Evolutionary conservation across 345 rosid genomes (phyloP).

Genomic region (Acer negundo): DNA sequence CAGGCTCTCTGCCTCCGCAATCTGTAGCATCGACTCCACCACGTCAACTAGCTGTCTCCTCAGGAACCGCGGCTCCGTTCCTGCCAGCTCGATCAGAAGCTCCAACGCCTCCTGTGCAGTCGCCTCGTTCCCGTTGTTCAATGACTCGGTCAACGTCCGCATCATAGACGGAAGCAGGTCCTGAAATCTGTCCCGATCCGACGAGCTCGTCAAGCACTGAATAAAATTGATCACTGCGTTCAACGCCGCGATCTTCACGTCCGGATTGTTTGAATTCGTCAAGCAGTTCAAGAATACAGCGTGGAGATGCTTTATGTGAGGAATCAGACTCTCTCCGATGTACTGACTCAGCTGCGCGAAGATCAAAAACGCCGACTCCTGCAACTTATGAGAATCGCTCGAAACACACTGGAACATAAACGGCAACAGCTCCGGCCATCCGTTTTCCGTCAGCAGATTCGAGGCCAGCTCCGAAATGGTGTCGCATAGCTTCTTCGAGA

Average conservation of each 20-base stretch:
- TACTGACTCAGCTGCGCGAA: conserved; percentile 92
- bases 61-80: conserved; percentile 88
- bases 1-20: conserved; percentile 88
- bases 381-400: conserved; percentile 72
- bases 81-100: conserved; percentile 93
- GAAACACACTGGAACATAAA: conserved; percentile 95
- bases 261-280: conserved; percentile 52
- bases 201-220: conserved; percentile 68
- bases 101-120: conserved; percentile 97
- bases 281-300: conserved; percentile 78
- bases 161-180: conserved; percentile 95
- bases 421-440: conserved; percentile 96
- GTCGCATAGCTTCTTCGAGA: conserved; percentile 86
- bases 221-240: conserved; percentile 93
- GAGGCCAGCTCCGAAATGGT: conserved; percentile 96
- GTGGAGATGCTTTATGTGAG: conserved; percentile 82
- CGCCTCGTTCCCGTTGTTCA: conserved; percentile 87
- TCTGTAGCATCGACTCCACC: conserved; percentile 94
- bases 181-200: conserved; percentile 94
- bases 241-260: conserved; percentile 91
- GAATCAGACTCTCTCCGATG: conserved; percentile 79
- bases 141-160: conserved; percentile 85
- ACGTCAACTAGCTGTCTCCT: conserved; percentile 90
- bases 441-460: conserved; percentile 74
- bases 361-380: conserved; percentile 90